These are phyloP conservation scores for Leccinum cinnamomeum DNA, from an alignment of 1,284 basidiomycete genomes.

Conservation along the genomic window DNA sequence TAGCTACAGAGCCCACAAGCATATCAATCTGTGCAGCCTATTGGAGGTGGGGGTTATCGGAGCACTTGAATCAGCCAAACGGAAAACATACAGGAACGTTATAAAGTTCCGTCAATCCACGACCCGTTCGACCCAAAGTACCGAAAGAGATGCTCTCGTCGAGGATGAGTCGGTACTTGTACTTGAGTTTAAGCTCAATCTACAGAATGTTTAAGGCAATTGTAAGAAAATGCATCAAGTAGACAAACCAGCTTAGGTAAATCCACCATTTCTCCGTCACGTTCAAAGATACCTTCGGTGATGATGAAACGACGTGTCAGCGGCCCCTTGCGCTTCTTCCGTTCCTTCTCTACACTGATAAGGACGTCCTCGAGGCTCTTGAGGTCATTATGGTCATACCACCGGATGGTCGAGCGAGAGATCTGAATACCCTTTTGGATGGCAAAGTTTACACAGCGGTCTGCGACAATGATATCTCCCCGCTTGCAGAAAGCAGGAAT, in stretches of 20 bases:
- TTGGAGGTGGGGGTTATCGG: conserved; percentile 40
- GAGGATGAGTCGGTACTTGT: conserved; percentile 94
- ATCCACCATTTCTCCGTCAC: conserved; percentile 90
- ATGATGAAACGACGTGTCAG: conserved; percentile 94
- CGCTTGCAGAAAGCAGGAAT: conserved; percentile 98
- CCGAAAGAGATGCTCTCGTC: conserved; percentile 96
- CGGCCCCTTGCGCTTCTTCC: conserved; percentile 78
- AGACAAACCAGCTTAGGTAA: conserved; percentile 84
- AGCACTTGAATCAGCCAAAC: not conserved
- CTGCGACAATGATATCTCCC: conserved; percentile 97
- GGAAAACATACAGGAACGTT: conserved; percentile 73
- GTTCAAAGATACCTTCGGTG: conserved; percentile 96
- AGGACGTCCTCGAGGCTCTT: conserved; percentile 89
- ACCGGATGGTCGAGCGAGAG: conserved; percentile 88
- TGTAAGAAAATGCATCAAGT: not conserved
- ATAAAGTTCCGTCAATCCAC: conserved; percentile 92
- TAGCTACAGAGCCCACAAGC: conserved; percentile 85
- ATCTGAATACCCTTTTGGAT: conserved; percentile 99
- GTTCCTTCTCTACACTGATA: conserved; percentile 81
- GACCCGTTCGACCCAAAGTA: conserved; percentile 88
- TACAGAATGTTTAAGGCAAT: conserved; percentile 32
- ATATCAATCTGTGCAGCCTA: conserved; percentile 75
- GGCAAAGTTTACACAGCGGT: conserved; percentile 91
- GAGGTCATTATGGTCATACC: conserved; percentile 97
- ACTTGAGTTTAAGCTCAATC: conserved; percentile 93